Percentiles rank a stretch among this genome's conserved stretches.
Conservation (phyloP, 768 basidiomycete genomes). For the Nidularia sp. region DNA sequence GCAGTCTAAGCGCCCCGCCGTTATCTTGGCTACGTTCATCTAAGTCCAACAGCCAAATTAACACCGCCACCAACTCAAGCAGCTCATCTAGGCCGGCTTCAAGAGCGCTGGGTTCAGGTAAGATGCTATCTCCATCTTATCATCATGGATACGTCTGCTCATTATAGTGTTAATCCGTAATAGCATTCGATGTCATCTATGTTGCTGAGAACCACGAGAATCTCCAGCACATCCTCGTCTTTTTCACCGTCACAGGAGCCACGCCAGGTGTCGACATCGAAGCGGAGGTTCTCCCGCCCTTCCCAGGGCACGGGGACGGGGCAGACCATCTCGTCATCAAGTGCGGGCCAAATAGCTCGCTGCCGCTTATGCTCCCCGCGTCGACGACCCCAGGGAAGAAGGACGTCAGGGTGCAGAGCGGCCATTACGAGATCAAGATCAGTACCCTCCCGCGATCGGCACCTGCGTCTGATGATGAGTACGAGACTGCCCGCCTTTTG, state of each 20-base stretch:
- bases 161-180: too few relatives aligned
- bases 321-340: constrained; percentile 62
- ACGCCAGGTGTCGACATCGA: constrained; percentile 49
- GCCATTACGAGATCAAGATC: constrained; percentile 75
- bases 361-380: constrained; percentile 53
- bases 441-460: constrained; percentile 23
- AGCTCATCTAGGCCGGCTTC: background rate
- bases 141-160: too few relatives aligned
- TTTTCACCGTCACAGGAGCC: constrained; percentile 54
- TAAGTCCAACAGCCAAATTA: constrained; percentile 12
- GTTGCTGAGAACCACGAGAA: constrained; percentile 83
- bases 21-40: constrained; percentile 51
- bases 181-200: constrained; percentile 43
- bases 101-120: background rate
- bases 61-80: too few relatives aligned
- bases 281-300: constrained; percentile 60
- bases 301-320: constrained; percentile 30
- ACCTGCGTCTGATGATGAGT: constrained; percentile 15
- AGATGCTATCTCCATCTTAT: too few relatives aligned
- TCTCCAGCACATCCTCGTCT: constrained; percentile 73
- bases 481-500: constrained; percentile 42
- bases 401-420: constrained; percentile 48
- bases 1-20: constrained; percentile 60
- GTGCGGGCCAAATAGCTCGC: constrained; percentile 52
- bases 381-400: constrained; percentile 57